Conservation (phyloP, 805 yeast species). For the Suhomyces sp. region DNA sequence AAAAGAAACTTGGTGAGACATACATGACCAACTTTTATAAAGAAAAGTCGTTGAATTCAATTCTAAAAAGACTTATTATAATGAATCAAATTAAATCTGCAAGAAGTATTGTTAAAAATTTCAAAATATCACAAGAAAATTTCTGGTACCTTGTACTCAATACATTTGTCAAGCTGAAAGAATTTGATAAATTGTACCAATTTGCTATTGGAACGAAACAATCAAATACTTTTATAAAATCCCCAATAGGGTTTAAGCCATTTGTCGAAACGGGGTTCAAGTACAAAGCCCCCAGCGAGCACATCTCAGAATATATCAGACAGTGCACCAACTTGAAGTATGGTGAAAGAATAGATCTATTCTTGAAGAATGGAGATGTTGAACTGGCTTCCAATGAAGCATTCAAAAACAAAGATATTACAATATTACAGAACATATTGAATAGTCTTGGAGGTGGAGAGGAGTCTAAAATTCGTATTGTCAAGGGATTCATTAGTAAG, state of each 20-base stretch:
- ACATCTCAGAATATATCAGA: constrained; percentile 60
- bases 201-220: constrained; percentile 31
- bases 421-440: constrained; percentile 17
- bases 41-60: constrained; percentile 24
- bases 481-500: constrained; percentile 24
- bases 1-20: constrained; percentile 32
- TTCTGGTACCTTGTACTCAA: constrained; percentile 54
- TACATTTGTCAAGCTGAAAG: constrained; percentile 44
- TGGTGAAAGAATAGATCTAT: constrained; percentile 50
- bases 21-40: constrained; percentile 30
- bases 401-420: constrained; percentile 42
- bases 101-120: constrained; percentile 46
- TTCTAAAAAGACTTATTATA: constrained; percentile 27
- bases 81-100: constrained; percentile 54
- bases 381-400: constrained; percentile 52
- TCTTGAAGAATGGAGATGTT: constrained; percentile 51
- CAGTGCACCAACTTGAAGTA: constrained; percentile 48
- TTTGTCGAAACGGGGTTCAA: constrained; percentile 54
- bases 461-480: constrained; percentile 9
- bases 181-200: constrained; percentile 53
- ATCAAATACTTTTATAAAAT: constrained; percentile 50
- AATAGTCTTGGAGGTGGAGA: constrained; percentile 21
- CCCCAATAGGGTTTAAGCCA: constrained; percentile 72
- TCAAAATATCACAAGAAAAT: constrained; percentile 58
- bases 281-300: constrained; percentile 53